Evolutionary conservation across 1,284 basidiomycete genomes (phyloP).

Genomic region (Tilletia caries): DNA sequence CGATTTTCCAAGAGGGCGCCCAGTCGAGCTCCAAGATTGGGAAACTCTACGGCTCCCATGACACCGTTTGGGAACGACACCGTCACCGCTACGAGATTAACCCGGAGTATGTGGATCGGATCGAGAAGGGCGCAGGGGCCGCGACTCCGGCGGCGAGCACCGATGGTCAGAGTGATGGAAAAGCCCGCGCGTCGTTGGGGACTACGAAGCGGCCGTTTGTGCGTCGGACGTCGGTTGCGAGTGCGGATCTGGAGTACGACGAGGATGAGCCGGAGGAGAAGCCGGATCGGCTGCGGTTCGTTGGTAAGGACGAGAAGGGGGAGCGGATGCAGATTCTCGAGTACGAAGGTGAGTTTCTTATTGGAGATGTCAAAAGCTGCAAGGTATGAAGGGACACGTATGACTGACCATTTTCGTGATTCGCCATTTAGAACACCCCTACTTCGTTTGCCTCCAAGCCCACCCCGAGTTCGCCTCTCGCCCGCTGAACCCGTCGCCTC

Average conservation of each 20-base stretch:
- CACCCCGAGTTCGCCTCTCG: slow-evolving; percentile 98
- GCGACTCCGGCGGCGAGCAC: background rate
- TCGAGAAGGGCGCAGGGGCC: slow-evolving; percentile 57
- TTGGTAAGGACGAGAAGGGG: slow-evolving; percentile 89
- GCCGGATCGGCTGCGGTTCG: slow-evolving; percentile 60
- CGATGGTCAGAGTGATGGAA: background rate
- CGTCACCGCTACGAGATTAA: slow-evolving; percentile 97
- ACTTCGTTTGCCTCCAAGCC: slow-evolving; percentile 90
- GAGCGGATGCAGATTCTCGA: slow-evolving; percentile 98
- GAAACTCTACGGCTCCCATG: slow-evolving; percentile 77
- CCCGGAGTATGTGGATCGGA: slow-evolving; percentile 73
- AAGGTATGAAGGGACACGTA: no score
- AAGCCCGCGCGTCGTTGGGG: slow-evolving; percentile 59
- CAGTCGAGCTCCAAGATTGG: slow-evolving; percentile 60
- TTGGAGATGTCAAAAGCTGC: background rate
- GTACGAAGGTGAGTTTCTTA: slow-evolving; percentile 55
- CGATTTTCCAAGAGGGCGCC: slow-evolving; percentile 71
- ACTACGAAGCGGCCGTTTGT: slow-evolving; percentile 21
- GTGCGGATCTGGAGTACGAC: slow-evolving; percentile 2
- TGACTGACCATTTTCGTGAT: no score
- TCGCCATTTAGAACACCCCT: slow-evolving; percentile 73
- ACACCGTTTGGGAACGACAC: slow-evolving; percentile 92
- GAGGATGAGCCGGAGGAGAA: slow-evolving; percentile 9
- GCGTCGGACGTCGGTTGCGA: background rate
- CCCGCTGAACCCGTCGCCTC: slow-evolving; percentile 95